phyloP scores from a whole-genome alignment of 441 rosid species.

The Capsella rubella region DNA sequence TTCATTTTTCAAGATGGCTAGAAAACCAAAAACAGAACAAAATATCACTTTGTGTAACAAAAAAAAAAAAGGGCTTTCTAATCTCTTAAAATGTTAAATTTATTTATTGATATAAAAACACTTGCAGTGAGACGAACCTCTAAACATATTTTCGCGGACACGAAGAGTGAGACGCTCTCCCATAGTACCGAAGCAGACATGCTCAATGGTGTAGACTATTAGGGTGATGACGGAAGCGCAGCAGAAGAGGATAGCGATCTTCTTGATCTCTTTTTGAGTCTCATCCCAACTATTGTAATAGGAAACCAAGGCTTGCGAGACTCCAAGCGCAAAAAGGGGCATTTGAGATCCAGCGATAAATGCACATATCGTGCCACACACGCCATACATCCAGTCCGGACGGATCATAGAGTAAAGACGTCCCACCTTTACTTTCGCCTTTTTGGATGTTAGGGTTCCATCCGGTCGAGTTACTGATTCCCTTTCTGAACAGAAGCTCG shows the following conservation, averaged over 20 bases:
- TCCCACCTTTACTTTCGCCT: constrained; percentile 53
- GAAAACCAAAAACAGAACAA: constrained; percentile 23
- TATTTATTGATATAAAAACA: background rate
- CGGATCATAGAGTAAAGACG: constrained; percentile 80
- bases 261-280: constrained; percentile 73
- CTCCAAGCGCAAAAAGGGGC: constrained; percentile 97
- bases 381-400: constrained; percentile 85
- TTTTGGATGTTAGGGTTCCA: constrained; percentile 49
- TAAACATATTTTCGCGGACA: constrained; percentile 79
- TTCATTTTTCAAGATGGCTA: constrained; percentile 90
- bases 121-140: constrained; percentile 49
- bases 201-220: constrained; percentile 69
- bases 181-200: constrained; percentile 83
- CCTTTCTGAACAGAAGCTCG: constrained; percentile 83
- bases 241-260: constrained; percentile 68
- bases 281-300: constrained; percentile 86
- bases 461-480: constrained; percentile 68
- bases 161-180: constrained; percentile 94
- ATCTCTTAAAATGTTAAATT: background rate
- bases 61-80: background rate
- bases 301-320: constrained; percentile 87
- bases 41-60: background rate
- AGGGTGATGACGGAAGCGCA: constrained; percentile 70
- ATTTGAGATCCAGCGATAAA: constrained; percentile 87
- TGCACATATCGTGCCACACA: constrained; percentile 71